Conservation (phyloP, 202 grass and related monocot species). For the Brachypodium distachyon region DNA sequence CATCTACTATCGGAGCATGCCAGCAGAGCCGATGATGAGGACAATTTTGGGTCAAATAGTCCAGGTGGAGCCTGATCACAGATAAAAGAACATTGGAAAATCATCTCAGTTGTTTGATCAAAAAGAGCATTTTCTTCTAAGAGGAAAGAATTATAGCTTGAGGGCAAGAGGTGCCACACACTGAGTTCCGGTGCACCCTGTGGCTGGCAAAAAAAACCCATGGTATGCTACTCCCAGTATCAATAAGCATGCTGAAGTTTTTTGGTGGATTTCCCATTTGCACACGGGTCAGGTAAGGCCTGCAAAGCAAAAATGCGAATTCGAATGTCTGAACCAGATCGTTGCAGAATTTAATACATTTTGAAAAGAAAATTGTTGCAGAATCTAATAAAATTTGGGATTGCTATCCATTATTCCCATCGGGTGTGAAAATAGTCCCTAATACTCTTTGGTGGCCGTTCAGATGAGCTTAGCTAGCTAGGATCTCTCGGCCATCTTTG, state of each 20-base stretch:
- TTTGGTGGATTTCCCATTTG: not conserved
- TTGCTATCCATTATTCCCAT: too few relatives aligned
- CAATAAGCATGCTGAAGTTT: not conserved
- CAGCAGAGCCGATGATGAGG: not conserved
- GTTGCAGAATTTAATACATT: not conserved
- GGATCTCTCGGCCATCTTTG: too few relatives aligned
- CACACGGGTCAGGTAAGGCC: not conserved
- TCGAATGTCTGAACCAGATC: not conserved
- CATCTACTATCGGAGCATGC: not conserved
- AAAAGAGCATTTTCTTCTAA: not conserved
- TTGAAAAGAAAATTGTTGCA: not conserved
- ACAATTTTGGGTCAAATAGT: not conserved
- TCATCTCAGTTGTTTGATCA: too few relatives aligned
- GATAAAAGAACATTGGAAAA: not conserved
- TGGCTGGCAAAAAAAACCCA: not conserved
- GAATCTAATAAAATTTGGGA: too few relatives aligned
- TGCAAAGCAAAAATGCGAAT: not conserved
- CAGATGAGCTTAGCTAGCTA: too few relatives aligned
- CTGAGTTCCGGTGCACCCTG: not conserved
- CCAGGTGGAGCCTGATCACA: not conserved
- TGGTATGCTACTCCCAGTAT: not conserved
- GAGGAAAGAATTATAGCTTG: not conserved
- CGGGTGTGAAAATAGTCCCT: too few relatives aligned
- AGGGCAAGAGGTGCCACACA: not conserved
- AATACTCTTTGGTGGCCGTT: too few relatives aligned